Evolutionary conservation across 192 early-diverging fungal genomes (phyloP).

Genomic region (Anaeromyces robustus): DNA sequence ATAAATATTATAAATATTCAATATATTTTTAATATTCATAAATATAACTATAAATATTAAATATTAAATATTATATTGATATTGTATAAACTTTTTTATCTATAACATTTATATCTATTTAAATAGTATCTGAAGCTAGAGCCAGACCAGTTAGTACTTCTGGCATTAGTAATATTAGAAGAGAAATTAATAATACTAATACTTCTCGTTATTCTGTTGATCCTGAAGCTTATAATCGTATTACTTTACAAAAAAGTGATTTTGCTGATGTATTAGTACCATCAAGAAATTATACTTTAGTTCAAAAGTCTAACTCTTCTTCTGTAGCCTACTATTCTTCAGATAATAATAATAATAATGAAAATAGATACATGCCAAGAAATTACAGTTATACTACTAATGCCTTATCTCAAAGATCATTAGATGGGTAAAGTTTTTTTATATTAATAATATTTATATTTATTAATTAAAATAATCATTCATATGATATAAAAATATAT

Average conservation of each 20-base stretch:
- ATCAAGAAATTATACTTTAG: neutral
- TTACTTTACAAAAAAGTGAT: neutral
- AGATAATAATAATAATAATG: neutral
- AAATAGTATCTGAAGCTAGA: neutral
- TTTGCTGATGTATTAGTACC: neutral
- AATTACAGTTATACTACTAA: neutral
- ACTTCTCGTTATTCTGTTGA: neutral
- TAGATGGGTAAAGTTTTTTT: no score
- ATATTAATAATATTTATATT: no score
- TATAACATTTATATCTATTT: no score
- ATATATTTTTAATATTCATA: no score
- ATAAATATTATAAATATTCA: no score
- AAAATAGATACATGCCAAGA: neutral
- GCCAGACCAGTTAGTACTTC: neutral
- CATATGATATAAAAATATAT: no score
- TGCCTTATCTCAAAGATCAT: no score
- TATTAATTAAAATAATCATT: no score
- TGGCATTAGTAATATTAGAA: neutral
- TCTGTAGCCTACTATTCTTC: neutral
- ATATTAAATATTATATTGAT: no score
- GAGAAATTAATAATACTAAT: neutral
- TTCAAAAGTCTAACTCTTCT: neutral
- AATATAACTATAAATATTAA: no score
- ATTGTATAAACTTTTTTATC: no score
- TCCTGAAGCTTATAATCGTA: neutral